Conservation (phyloP, 768 basidiomycete genomes). For the Sporobolomyces phaffii region DNA sequence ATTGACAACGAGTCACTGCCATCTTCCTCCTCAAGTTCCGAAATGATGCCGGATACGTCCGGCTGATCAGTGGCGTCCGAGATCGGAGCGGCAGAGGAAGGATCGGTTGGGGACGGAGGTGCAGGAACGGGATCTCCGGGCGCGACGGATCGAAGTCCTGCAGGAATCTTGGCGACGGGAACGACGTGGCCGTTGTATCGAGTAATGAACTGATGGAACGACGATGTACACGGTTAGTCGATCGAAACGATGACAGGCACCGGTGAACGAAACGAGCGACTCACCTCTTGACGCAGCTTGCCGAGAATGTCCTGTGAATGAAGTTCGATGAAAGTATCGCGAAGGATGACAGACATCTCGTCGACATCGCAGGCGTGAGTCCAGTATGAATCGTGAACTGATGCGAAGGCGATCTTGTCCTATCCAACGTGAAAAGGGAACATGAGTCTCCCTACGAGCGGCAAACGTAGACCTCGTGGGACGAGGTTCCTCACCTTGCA, state of each 20-base stretch:
- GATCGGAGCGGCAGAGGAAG: slow-evolving; percentile 44
- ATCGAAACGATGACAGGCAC: slow-evolving; percentile 12
- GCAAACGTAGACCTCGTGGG: neutral
- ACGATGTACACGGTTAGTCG: neutral
- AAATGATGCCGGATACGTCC: slow-evolving; percentile 9
- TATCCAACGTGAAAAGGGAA: slow-evolving; percentile 51
- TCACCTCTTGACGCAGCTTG: slow-evolving; percentile 68
- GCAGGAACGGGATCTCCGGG: neutral
- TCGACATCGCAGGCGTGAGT: slow-evolving; percentile 84
- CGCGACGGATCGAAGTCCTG: slow-evolving; percentile 20
- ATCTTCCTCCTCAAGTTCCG: slow-evolving; percentile 38
- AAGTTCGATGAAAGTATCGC: slow-evolving; percentile 85
- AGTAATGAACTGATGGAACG: slow-evolving; percentile 56
- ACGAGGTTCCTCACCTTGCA: slow-evolving; percentile 58
- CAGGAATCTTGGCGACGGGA: slow-evolving; percentile 37
- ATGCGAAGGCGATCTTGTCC: slow-evolving; percentile 73
- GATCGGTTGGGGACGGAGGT: slow-evolving; percentile 36
- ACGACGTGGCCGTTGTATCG: slow-evolving; percentile 61
- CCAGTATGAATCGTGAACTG: slow-evolving; percentile 99
- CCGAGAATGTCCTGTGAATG: slow-evolving; percentile 79
- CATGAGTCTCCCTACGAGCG: neutral
- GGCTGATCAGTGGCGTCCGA: slow-evolving; percentile 27
- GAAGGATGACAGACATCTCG: slow-evolving; percentile 78
- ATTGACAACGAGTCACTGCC: slow-evolving; percentile 25
- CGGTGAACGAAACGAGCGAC: no score